Conservation (phyloP, 495 filamentous ascomycete species). For the Chaetomium cochliodes region DNA sequence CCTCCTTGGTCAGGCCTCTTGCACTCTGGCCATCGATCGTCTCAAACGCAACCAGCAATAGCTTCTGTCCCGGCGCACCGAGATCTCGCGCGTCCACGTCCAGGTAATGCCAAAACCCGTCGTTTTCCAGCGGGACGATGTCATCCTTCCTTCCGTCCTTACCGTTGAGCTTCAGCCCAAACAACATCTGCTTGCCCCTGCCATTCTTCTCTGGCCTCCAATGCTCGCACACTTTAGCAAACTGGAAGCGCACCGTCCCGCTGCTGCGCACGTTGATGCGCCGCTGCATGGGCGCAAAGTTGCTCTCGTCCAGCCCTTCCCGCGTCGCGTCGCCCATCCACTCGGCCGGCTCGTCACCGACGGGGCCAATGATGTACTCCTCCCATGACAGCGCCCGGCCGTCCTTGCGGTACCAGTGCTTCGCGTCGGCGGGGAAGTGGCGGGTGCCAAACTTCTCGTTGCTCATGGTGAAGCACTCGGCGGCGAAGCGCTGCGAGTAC, state of each 20-base stretch:
- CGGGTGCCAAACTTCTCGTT: constrained; percentile 77
- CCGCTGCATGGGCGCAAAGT: constrained; percentile 59
- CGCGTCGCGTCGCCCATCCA: constrained; percentile 54
- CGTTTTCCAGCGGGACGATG: constrained; percentile 61
- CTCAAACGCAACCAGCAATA: constrained; percentile 61
- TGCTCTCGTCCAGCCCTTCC: constrained; percentile 62
- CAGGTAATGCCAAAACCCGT: constrained; percentile 70
- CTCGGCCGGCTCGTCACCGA: constrained; percentile 46
- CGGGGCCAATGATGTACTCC: constrained; percentile 64
- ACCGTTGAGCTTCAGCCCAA: constrained; percentile 64
- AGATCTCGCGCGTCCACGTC: constrained; percentile 66
- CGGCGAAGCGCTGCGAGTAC: constrained; percentile 68
- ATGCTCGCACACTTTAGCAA: constrained; percentile 71
- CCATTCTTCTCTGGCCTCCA: constrained; percentile 70
- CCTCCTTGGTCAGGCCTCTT: constrained; percentile 63
- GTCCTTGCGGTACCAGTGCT: constrained; percentile 64
- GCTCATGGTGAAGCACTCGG: constrained; percentile 69
- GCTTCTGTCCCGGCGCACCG: constrained; percentile 65
- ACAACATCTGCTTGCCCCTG: constrained; percentile 58
- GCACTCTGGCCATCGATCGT: constrained; percentile 62
- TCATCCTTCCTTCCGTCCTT: constrained; percentile 66
- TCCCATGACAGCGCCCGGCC: constrained; percentile 61
- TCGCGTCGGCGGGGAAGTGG: constrained; percentile 72
- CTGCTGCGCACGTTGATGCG: constrained; percentile 51
- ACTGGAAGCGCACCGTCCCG: constrained; percentile 64